Conservation (phyloP, 2,329 filamentous ascomycete genomes). For the Elsinoe fawcettii region DNA sequence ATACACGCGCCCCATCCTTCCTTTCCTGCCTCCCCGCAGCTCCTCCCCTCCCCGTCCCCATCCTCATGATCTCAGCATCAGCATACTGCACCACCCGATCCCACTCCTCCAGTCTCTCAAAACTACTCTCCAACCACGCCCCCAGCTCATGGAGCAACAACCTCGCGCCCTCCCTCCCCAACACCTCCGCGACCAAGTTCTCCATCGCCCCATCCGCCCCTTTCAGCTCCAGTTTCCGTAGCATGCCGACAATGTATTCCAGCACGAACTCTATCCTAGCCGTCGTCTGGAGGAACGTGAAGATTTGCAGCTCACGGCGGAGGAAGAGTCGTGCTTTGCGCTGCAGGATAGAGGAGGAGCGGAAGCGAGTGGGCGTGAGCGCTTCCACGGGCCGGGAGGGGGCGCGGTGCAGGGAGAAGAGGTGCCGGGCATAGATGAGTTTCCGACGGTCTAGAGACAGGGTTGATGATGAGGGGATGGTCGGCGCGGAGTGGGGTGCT, state of each 20-base stretch:
- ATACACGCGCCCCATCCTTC: background rate
- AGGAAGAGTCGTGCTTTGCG: slow-evolving; percentile 75
- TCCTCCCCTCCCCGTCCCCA: background rate
- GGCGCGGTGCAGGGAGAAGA: slow-evolving; percentile 74
- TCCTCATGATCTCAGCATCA: slow-evolving; percentile 15
- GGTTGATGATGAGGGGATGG: slow-evolving; percentile 17
- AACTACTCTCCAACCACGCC: slow-evolving; percentile 77
- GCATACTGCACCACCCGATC: slow-evolving; percentile 70
- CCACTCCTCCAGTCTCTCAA: slow-evolving; percentile 64
- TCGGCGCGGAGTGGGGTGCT: background rate
- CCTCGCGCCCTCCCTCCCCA: slow-evolving; percentile 64
- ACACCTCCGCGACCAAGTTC: slow-evolving; percentile 67
- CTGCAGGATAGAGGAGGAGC: slow-evolving; percentile 57
- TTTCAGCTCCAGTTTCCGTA: slow-evolving; percentile 76
- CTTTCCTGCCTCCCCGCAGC: background rate
- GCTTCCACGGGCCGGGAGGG: slow-evolving; percentile 64
- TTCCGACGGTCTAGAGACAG: slow-evolving; percentile 53
- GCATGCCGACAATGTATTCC: slow-evolving; percentile 74
- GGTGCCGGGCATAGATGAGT: slow-evolving; percentile 61
- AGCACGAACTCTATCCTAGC: slow-evolving; percentile 64
- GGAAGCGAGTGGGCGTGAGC: slow-evolving; percentile 63
- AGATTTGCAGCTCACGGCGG: slow-evolving; percentile 74
- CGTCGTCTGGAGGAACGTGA: slow-evolving; percentile 63
- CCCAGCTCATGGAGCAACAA: slow-evolving; percentile 80
- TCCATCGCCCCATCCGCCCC: slow-evolving; percentile 71